phyloP scores from a whole-genome alignment of 371 early-diverging fungal species.

The Batrachochytrium dendrobatidis region DNA sequence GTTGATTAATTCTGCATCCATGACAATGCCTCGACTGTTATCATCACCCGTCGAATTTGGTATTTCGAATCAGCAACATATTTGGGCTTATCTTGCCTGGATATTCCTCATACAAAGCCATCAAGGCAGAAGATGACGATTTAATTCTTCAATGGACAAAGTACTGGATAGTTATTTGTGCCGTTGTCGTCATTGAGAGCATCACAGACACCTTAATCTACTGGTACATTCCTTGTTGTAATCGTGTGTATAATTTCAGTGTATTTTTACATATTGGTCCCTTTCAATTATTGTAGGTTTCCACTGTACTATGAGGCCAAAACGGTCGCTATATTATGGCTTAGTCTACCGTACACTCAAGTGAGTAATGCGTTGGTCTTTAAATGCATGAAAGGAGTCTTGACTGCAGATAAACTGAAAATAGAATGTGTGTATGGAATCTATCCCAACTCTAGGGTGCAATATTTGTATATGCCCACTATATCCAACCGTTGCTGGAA shows the following conservation, averaged over 20 bases:
- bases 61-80: background rate
- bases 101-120: background rate
- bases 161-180: background rate
- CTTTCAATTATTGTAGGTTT: no score
- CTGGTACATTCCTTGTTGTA: background rate
- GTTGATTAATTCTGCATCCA: no score
- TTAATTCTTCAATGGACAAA: background rate
- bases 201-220: background rate
- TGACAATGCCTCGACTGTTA: no score
- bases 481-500: background rate
- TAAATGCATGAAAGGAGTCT: slow-evolving; percentile 1
- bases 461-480: background rate
- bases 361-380: background rate
- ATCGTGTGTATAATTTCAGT: background rate
- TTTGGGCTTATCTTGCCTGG: background rate
- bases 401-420: no score
- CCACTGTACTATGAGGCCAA: slow-evolving; percentile 1
- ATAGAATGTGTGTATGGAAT: no score
- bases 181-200: background rate
- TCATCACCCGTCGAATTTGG: no score
- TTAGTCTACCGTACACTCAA: slow-evolving; percentile 2
- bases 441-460: background rate
- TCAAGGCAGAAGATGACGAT: slow-evolving; percentile 6
- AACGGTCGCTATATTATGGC: background rate
- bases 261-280: no score